Evolutionary conservation across 495 filamentous ascomycete species (phyloP), one percentile per base, ranked within the genome.

Genomic region (Penicillium daleae): DNA sequence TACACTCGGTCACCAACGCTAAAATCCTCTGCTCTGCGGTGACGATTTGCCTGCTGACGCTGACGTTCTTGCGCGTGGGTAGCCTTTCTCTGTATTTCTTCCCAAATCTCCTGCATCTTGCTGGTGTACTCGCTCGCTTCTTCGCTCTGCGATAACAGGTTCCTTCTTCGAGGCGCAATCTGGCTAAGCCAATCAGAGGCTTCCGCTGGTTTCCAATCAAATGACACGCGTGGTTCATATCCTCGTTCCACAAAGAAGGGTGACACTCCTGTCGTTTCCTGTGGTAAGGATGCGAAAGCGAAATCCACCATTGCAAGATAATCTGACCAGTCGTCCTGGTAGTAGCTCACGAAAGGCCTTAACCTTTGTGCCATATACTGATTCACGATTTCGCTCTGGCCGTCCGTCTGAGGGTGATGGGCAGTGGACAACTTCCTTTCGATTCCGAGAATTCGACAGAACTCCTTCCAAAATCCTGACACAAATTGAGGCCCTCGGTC

Each of bases 401-500:
- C 63, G 40, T 72, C 60, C 7, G 65, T 66, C 29, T 67, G 46
- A 6, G 56, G 55, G 42, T 74, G 60, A n/a, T 66, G 53, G 5
- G 61, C 62, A 3, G 71, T 71, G 6, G 54, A 71, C 7, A 71
- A 56, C 39, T 61, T 56, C 15, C 52, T 26, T 29, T 60, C 27
- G 13, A 67, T 62, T 9, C 60, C 42, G 0, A 64, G 52, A 7
- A 64, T 46, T 31, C 48, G 15, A 32, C 65, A 68, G 21, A 74
- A 49, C 17, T 62, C 32, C 10, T 9, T 33, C 67, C 51, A 72
- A 46, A 72, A 55, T 7, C 42, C 59, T 6, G 22, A 44, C 2
- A 61, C 37, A 35, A 71, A 73, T 31, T 65, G 54, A 6, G 40
- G n/a, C 15, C 66, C 71, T 12, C 64, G 55, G 52, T 74, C 64